Conservation (phyloP, 106 monocot species). For the Dioscorea zingiberensis region DNA sequence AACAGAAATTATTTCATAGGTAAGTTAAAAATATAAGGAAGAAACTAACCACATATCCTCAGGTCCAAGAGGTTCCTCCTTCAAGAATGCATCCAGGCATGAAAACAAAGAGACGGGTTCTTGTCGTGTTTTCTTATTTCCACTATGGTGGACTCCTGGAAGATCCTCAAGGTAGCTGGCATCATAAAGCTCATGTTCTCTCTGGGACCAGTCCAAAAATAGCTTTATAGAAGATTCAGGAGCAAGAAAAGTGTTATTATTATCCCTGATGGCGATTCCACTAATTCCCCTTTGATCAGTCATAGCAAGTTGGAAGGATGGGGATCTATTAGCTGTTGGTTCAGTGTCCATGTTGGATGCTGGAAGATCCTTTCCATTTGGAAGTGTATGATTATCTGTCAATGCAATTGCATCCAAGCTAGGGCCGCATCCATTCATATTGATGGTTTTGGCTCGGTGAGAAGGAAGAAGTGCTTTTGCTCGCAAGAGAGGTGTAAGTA, state of each 20-base stretch:
- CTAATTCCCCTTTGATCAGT: slow-evolving; percentile 41
- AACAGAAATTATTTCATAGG: no score
- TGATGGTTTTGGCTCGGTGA: slow-evolving; percentile 7
- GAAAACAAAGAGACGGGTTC: slow-evolving; percentile 70
- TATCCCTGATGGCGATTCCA: slow-evolving; percentile 17
- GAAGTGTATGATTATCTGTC: slow-evolving; percentile 32
- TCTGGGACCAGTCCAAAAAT: slow-evolving; percentile 66
- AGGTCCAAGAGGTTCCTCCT: slow-evolving; percentile 94
- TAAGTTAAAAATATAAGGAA: neutral
- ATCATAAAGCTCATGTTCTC: slow-evolving; percentile 46
- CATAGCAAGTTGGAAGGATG: slow-evolving; percentile 32
- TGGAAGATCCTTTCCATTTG: slow-evolving; percentile 9
- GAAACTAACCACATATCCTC: slow-evolving; percentile 95
- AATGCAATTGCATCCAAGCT: slow-evolving; percentile 32
- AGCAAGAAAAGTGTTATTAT: slow-evolving; percentile 6
- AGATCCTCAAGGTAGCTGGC: slow-evolving; percentile 65
- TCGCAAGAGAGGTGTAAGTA: slow-evolving; percentile 56
- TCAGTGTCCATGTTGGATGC: slow-evolving; percentile 33
- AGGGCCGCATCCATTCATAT: slow-evolving; percentile 26
- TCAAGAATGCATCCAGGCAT: slow-evolving; percentile 86
- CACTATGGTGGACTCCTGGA: slow-evolving; percentile 58
- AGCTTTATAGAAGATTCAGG: slow-evolving; percentile 27
- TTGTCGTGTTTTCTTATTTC: slow-evolving; percentile 67
- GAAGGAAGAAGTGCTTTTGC: slow-evolving; percentile 13
- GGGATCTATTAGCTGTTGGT: slow-evolving; percentile 6